These are phyloP conservation scores for Vicia faba DNA, from an alignment of 306 rosid species.

Conservation along the genomic window DNA sequence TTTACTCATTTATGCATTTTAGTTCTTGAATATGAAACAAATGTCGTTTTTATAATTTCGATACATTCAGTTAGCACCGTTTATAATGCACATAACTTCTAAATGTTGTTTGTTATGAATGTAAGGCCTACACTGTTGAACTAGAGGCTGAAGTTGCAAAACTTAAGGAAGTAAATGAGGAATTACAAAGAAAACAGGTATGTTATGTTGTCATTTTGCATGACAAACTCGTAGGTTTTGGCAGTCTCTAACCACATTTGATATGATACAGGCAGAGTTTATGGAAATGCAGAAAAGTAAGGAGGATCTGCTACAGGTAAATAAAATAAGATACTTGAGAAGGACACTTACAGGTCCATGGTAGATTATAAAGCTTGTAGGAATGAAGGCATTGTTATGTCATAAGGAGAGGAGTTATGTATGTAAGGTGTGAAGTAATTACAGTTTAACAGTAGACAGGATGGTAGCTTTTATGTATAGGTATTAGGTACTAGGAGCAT, in stretches of 20 bases:
- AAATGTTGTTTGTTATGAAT: constrained; percentile 33
- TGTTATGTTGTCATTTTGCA: background rate
- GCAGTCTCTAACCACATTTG: constrained; percentile 33
- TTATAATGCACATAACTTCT: constrained; percentile 3
- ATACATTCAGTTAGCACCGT: background rate
- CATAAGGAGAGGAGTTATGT: constrained; percentile 42
- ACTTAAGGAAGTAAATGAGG: constrained; percentile 74
- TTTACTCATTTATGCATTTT: constrained; percentile 2
- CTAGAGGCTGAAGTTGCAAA: constrained; percentile 84
- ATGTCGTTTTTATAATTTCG: background rate
- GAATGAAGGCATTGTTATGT: constrained; percentile 34
- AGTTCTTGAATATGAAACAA: no score
- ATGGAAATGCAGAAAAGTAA: constrained; percentile 68
- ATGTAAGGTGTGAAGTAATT: constrained; percentile 36
- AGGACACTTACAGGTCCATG: constrained; percentile 93
- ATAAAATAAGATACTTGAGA: constrained; percentile 71
- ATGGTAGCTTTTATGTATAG: constrained; percentile 45
- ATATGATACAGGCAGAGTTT: constrained; percentile 61
- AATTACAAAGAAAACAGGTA: constrained; percentile 79
- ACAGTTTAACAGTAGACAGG: constrained; percentile 35
- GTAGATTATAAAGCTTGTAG: constrained; percentile 45
- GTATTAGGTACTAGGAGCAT: constrained; percentile 42
- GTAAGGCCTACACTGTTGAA: constrained; percentile 90
- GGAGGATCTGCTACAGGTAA: constrained; percentile 58
- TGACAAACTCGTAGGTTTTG: constrained; percentile 7